Conservation (phyloP, 345 rosid species). For the Eucalyptus melliodora region DNA sequence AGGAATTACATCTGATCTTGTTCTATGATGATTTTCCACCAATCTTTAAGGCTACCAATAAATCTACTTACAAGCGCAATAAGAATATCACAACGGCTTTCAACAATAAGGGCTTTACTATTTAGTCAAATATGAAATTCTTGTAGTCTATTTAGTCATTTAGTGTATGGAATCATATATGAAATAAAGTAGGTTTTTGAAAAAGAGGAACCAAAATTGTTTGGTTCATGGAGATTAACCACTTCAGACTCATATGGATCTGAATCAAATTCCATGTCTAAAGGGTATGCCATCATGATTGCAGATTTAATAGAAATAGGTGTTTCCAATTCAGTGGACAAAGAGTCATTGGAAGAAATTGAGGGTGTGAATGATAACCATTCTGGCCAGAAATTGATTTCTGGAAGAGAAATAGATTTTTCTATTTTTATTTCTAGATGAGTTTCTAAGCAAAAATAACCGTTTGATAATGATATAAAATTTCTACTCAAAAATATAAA, state of each 20-base stretch:
- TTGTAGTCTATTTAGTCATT: background rate
- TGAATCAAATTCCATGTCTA: background rate
- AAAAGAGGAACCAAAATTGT: background rate
- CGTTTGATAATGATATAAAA: too few relatives aligned
- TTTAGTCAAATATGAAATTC: background rate
- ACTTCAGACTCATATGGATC: background rate
- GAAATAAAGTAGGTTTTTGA: background rate
- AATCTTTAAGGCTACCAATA: too few relatives aligned
- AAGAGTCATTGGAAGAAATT: background rate
- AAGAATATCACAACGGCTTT: background rate
- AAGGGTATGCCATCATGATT: background rate
- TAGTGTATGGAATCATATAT: background rate
- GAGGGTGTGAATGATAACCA: too few relatives aligned
- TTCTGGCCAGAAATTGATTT: too few relatives aligned
- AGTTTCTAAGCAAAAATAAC: too few relatives aligned
- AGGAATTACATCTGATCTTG: too few relatives aligned
- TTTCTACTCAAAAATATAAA: too few relatives aligned
- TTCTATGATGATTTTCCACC: too few relatives aligned
- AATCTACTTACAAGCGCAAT: too few relatives aligned
- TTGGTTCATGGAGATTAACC: background rate
- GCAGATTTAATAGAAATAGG: background rate
- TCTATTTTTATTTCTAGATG: too few relatives aligned
- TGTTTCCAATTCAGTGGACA: background rate
- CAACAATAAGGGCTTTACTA: background rate
- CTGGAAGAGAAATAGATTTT: too few relatives aligned